These are phyloP conservation scores for Thymus quinquecostatus DNA, from an alignment of 257 asterid genomes.

Conservation along the genomic window DNA sequence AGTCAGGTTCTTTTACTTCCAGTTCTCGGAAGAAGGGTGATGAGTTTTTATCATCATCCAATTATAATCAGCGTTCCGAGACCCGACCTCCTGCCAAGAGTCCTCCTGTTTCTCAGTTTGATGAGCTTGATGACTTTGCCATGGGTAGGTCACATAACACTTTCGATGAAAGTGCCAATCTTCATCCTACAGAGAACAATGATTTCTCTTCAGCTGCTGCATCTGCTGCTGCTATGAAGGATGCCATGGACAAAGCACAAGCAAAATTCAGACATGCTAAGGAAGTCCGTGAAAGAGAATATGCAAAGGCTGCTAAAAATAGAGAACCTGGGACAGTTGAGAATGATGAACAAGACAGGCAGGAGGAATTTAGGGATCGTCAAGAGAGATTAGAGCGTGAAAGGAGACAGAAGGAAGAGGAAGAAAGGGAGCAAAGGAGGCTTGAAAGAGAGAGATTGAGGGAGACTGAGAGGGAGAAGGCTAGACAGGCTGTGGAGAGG, in stretches of 20 bases:
- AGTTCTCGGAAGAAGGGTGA: slow-evolving; percentile 61
- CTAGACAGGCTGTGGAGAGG: slow-evolving; percentile 89
- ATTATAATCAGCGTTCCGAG: slow-evolving; percentile 55
- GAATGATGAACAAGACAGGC: slow-evolving; percentile 61
- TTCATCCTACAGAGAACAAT: slow-evolving; percentile 56
- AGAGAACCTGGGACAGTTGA: slow-evolving; percentile 63
- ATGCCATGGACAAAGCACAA: slow-evolving; percentile 98
- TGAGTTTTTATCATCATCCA: slow-evolving; percentile 57
- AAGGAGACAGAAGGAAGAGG: slow-evolving; percentile 77
- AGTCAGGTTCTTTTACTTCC: slow-evolving; percentile 54
- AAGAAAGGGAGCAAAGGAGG: slow-evolving; percentile 80
- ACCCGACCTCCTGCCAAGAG: slow-evolving; percentile 55
- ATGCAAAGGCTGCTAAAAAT: slow-evolving; percentile 76
- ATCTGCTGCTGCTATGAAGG: slow-evolving; percentile 99
- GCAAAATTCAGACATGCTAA: slow-evolving; percentile 95
- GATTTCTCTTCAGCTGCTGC: slow-evolving; percentile 86
- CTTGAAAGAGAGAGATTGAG: slow-evolving; percentile 74
- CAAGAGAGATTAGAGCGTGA: slow-evolving; percentile 76
- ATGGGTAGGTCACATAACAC: slow-evolving; percentile 57
- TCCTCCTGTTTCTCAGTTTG: slow-evolving; percentile 72
- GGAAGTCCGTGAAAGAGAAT: slow-evolving; percentile 95
- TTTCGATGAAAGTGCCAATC: slow-evolving; percentile 52
- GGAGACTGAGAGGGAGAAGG: slow-evolving; percentile 79
- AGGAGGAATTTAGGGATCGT: slow-evolving; percentile 73
- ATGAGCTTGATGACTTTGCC: slow-evolving; percentile 91